Conservation (phyloP, 495 filamentous ascomycete species). For the Penicillium coprophilum region DNA sequence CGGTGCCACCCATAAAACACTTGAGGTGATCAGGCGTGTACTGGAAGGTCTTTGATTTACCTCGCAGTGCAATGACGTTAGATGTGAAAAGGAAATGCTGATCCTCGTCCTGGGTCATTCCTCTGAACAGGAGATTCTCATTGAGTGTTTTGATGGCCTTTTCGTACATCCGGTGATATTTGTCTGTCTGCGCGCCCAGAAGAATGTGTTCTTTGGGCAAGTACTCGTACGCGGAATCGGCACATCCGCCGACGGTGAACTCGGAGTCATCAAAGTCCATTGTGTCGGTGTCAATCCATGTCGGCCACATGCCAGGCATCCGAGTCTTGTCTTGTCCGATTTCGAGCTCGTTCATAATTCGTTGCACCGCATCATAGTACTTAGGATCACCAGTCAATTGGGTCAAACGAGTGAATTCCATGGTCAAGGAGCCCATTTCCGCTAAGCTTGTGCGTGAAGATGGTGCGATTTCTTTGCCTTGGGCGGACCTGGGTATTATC, state of each 20-base stretch:
- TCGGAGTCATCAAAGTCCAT: slow-evolving; percentile 46
- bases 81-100: slow-evolving; percentile 77
- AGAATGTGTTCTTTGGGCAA: slow-evolving; percentile 81
- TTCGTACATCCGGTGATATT: slow-evolving; percentile 80
- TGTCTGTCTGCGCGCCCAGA: slow-evolving; percentile 72
- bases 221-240: slow-evolving; percentile 95
- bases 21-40: slow-evolving; percentile 56
- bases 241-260: slow-evolving; percentile 81
- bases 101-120: slow-evolving; percentile 67
- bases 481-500: slow-evolving; percentile 32
- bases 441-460: slow-evolving; percentile 57
- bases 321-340: slow-evolving; percentile 66
- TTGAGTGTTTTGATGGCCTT: slow-evolving; percentile 67
- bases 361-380: slow-evolving; percentile 91
- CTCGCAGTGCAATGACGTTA: slow-evolving; percentile 37
- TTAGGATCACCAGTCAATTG: slow-evolving; percentile 81
- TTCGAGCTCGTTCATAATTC: slow-evolving; percentile 80
- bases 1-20: slow-evolving; percentile 63
- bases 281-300: slow-evolving; percentile 63
- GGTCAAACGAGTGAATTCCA: slow-evolving; percentile 92
- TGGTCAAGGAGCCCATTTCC: slow-evolving; percentile 80
- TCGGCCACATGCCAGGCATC: slow-evolving; percentile 82
- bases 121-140: slow-evolving; percentile 76
- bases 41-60: slow-evolving; percentile 29
- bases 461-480: slow-evolving; percentile 42